phyloP scores from a whole-genome alignment of 805 yeast species.

The Starmerella tilneyi region DNA sequence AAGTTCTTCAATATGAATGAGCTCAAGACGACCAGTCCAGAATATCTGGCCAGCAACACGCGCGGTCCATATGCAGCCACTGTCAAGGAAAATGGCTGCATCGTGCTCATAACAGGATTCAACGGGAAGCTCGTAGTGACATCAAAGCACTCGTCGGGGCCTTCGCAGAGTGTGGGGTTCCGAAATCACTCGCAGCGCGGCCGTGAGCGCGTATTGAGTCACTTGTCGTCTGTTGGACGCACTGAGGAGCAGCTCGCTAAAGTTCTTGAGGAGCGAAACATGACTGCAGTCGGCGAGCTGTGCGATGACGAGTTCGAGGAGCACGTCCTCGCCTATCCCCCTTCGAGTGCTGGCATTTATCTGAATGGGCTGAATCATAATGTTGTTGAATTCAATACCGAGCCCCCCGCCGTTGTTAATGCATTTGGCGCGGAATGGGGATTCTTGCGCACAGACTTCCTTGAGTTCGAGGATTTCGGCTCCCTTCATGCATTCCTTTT shows the following conservation, averaged over 20 bases:
- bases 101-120: constrained; percentile 66
- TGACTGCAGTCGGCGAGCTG: constrained; percentile 83
- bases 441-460: constrained; percentile 45
- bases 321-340: constrained; percentile 69
- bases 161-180: constrained; percentile 26
- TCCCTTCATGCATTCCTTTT: constrained; percentile 45
- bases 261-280: constrained; percentile 39
- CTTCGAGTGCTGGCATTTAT: constrained; percentile 67
- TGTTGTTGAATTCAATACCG: constrained; percentile 50
- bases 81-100: constrained; percentile 88
- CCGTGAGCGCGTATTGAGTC: constrained; percentile 44
- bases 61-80: constrained; percentile 73
- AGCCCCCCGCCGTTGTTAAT: constrained; percentile 49
- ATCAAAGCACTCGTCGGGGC: constrained; percentile 85
- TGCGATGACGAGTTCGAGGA: constrained; percentile 93
- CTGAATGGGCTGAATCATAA: constrained; percentile 81
- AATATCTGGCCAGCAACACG: constrained; percentile 39
- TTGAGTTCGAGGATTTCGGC: constrained; percentile 34
- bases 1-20: constrained; percentile 84
- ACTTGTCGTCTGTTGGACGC: constrained; percentile 38
- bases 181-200: constrained; percentile 73
- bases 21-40: constrained; percentile 42
- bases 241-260: constrained; percentile 45
- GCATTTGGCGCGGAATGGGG: constrained; percentile 60
- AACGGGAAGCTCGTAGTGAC: constrained; percentile 77